phyloP scores from a whole-genome alignment of 2,329 filamentous ascomycete genomes.

The Paraphaeosphaeria minitans region DNA sequence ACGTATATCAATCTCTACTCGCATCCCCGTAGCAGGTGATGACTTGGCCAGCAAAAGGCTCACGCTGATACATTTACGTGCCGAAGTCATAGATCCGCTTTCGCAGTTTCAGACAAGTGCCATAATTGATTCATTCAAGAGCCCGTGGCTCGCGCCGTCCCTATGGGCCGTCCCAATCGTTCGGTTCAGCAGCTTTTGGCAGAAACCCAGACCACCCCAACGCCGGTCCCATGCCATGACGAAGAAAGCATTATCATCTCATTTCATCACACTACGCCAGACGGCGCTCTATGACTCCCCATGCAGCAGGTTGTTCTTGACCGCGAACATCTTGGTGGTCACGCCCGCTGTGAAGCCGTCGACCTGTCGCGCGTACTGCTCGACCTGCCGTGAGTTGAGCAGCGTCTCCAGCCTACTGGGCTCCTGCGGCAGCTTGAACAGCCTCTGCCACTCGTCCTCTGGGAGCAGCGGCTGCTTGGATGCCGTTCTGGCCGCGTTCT shows the following conservation, averaged over 20 bases:
- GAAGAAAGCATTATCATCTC: constrained; percentile 40
- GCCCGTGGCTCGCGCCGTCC: constrained; percentile 17
- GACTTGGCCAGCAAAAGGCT: neutral
- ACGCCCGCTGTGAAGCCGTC: constrained; percentile 93
- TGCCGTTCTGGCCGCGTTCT: constrained; percentile 83
- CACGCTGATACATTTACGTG: no score
- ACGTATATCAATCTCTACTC: no score
- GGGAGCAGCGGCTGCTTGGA: constrained; percentile 89
- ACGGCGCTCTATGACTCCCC: constrained; percentile 50
- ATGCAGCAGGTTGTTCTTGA: constrained; percentile 71
- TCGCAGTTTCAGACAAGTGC: constrained; percentile 3
- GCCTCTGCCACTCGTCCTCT: constrained; percentile 96
- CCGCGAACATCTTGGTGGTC: constrained; percentile 97
- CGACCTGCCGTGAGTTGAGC: constrained; percentile 92
- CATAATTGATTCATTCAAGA: constrained; percentile 4
- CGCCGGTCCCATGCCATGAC: constrained; percentile 47
- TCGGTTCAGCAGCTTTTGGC: constrained; percentile 17
- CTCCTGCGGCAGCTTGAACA: constrained; percentile 97
- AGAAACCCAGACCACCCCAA: constrained; percentile 31
- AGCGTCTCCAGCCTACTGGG: constrained; percentile 91
- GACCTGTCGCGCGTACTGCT: constrained; percentile 97
- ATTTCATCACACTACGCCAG: constrained; percentile 23
- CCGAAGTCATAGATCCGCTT: neutral
- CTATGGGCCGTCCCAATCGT: constrained; percentile 25
- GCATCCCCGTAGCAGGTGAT: neutral